Conservation (phyloP, 805 yeast genomes). For the Brettanomyces bruxellensis region DNA sequence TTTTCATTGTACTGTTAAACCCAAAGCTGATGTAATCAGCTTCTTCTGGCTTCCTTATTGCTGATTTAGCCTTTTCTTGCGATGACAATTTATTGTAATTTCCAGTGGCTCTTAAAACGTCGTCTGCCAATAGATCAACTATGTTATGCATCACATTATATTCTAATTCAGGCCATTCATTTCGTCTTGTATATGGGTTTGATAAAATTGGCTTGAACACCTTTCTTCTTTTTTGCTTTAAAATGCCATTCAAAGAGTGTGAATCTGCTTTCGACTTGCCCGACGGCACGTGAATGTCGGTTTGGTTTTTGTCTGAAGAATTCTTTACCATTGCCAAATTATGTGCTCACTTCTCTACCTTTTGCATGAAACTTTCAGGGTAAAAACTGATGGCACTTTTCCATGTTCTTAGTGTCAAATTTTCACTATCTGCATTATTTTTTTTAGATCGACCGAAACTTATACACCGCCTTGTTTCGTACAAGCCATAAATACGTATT, state of each 20-base stretch:
- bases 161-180: slow-evolving; percentile 31
- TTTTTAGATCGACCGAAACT: too few species aligned
- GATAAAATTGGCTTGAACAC: slow-evolving; percentile 58
- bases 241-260: not conserved
- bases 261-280: not conserved
- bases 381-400: too few species aligned
- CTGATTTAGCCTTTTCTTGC: slow-evolving; percentile 12
- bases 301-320: not conserved
- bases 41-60: slow-evolving; percentile 19
- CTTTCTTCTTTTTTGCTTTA: slow-evolving; percentile 37
- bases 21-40: slow-evolving; percentile 30
- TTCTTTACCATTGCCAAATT: not conserved
- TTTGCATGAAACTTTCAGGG: too few species aligned
- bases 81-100: slow-evolving; percentile 16
- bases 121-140: slow-evolving; percentile 14
- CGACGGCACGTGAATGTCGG: not conserved
- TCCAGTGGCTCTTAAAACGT: slow-evolving; percentile 5
- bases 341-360: not conserved
- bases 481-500: too few species aligned
- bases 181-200: slow-evolving; percentile 46
- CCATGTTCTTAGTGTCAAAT: too few species aligned
- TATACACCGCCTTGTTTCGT: too few species aligned
- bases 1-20: slow-evolving; percentile 45
- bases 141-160: slow-evolving; percentile 24
- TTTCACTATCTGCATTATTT: too few species aligned